Conservation (phyloP, 495 filamentous ascomycete genomes). For the Haplographium delicatum region DNA sequence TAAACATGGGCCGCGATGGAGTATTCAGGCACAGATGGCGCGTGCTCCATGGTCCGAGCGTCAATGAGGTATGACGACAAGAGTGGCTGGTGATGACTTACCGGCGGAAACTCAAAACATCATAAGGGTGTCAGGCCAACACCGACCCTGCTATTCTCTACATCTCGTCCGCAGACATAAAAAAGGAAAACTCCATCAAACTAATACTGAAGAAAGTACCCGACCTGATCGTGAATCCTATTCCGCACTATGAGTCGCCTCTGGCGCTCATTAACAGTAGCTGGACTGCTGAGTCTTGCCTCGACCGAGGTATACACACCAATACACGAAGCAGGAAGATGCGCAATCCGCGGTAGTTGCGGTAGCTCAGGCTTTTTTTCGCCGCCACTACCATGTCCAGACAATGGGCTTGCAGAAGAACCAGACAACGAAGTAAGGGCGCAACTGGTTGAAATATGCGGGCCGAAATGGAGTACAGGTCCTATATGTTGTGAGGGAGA, state of each 20-base stretch:
- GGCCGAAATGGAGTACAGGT: constrained; percentile 73
- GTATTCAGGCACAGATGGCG: neutral
- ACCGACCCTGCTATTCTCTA: neutral
- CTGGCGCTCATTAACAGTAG: constrained; percentile 16
- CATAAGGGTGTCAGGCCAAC: no score
- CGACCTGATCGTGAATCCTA: no score
- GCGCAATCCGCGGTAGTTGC: constrained; percentile 86
- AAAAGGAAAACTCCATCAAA: no score
- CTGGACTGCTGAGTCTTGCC: constrained; percentile 16
- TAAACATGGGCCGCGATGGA: no score
- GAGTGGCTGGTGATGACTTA: no score
- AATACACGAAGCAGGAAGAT: constrained; percentile 83
- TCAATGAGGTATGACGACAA: no score
- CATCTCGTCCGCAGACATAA: no score
- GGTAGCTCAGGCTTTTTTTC: constrained; percentile 86
- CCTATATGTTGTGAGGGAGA: constrained; percentile 79
- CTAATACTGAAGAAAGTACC: no score
- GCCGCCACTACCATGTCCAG: constrained; percentile 82
- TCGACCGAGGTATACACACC: constrained; percentile 35
- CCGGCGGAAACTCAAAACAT: no score
- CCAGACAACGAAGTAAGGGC: constrained; percentile 63
- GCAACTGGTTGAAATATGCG: constrained; percentile 80
- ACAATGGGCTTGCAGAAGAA: constrained; percentile 75
- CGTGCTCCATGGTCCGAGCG: neutral
- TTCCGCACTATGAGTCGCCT: constrained; percentile 18